Evolutionary conservation across 2,329 filamentous ascomycete genomes (phyloP).

Genomic region (Ophiobolus disseminans): DNA sequence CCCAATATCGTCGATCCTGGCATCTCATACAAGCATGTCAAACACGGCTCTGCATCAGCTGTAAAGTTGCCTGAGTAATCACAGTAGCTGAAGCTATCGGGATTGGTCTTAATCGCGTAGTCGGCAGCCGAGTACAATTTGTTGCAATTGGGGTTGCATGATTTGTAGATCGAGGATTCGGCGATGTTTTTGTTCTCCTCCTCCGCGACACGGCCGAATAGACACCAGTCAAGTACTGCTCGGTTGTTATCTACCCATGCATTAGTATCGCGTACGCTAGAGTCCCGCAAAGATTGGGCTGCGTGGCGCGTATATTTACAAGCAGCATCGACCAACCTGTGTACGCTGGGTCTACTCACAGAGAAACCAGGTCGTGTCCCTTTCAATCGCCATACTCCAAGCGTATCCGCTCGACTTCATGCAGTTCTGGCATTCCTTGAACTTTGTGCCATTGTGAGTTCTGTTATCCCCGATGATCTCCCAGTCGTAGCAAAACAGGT

Average conservation of each 20-base stretch:
- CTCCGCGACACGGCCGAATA: slow-evolving; percentile 25
- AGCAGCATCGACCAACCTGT: no score
- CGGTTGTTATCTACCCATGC: slow-evolving; percentile 24
- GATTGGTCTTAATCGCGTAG: slow-evolving; percentile 19
- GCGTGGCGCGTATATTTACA: no score
- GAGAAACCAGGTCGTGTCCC: slow-evolving; percentile 27
- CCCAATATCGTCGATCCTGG: slow-evolving; percentile 24
- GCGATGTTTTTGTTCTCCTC: slow-evolving; percentile 21
- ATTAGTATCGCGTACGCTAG: slow-evolving; percentile 2
- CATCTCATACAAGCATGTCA: slow-evolving; percentile 20
- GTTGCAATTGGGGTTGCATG: slow-evolving; percentile 23
- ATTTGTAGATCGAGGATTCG: slow-evolving; percentile 15
- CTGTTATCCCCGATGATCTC: slow-evolving; percentile 18
- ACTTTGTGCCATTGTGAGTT: slow-evolving; percentile 23
- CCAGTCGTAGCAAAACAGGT: slow-evolving; percentile 25
- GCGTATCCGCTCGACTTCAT: slow-evolving; percentile 20
- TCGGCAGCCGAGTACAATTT: slow-evolving; percentile 21
- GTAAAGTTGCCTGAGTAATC: slow-evolving; percentile 24
- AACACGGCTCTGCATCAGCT: slow-evolving; percentile 19
- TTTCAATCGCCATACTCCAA: slow-evolving; percentile 13
- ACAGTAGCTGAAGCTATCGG: slow-evolving; percentile 25
- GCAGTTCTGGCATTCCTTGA: slow-evolving; percentile 26
- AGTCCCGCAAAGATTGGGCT: no score
- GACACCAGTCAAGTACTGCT: slow-evolving; percentile 26
- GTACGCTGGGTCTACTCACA: no score